Percentiles rank a stretch among this genome's conserved stretches.
These are phyloP conservation scores for Lunularia cruciata DNA, from an alignment of 225 moss, liverwort and hornwort genomes.

Conservation along the genomic window DNA sequence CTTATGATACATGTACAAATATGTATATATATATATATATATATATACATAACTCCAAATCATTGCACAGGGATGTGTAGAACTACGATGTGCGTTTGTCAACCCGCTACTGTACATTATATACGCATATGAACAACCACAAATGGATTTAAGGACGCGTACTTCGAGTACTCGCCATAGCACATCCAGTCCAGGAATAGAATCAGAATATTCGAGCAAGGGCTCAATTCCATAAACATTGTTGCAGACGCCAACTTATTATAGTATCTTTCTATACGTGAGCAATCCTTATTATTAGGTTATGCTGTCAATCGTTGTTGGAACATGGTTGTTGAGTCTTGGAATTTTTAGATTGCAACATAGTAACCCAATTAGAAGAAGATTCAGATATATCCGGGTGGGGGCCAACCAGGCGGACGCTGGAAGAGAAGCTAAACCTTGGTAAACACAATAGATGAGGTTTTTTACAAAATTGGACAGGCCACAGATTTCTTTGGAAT, in stretches of 20 bases:
- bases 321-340: constrained; percentile 1
- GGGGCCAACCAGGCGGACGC: neutral
- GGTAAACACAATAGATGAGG: neutral
- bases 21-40: too few species aligned
- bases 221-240: neutral
- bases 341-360: neutral
- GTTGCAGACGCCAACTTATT: neutral
- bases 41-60: too few species aligned
- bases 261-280: neutral
- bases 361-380: neutral
- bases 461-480: too few species aligned
- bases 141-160: neutral
- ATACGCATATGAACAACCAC: neutral
- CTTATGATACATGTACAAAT: too few species aligned
- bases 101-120: neutral
- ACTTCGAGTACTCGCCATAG: neutral
- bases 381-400: neutral
- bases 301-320: neutral
- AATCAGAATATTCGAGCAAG: neutral
- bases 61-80: too few species aligned
- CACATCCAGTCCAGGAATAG: neutral
- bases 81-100: constrained; percentile 3
- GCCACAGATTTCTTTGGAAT: neutral
- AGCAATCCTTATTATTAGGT: neutral
- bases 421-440: neutral